These are phyloP conservation scores for Tetragonia tetragonoides DNA, from an alignment of 148 eudicot species.

Conservation along the genomic window DNA sequence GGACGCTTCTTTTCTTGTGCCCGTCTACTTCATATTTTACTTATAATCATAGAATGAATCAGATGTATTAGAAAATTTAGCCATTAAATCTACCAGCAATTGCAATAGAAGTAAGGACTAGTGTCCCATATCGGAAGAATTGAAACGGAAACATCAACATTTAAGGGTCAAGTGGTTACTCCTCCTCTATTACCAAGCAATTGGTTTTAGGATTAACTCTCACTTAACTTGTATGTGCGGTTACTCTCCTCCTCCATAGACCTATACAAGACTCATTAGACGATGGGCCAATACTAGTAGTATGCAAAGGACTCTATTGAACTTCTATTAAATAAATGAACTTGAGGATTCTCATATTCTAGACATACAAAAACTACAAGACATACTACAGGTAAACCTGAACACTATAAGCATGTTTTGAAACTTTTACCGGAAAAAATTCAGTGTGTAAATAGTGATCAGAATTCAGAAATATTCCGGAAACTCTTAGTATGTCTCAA, in stretches of 20 bases:
- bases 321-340: conserved; percentile 13
- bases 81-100: too few species aligned
- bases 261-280: neutral
- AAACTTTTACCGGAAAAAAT: conserved; percentile 16
- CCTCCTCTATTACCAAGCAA: too few species aligned
- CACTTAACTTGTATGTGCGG: too few species aligned
- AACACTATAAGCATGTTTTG: conserved; percentile 25
- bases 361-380: conserved; percentile 30
- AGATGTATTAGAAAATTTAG: neutral
- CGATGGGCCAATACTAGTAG: neutral
- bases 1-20: neutral
- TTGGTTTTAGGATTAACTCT: too few species aligned
- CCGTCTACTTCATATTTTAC: neutral
- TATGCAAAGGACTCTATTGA: conserved; percentile 7
- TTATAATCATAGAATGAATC: neutral
- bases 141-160: too few species aligned
- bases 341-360: conserved; percentile 23
- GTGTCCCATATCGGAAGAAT: too few species aligned
- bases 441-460: neutral
- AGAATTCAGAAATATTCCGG: too few species aligned
- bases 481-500: too few species aligned
- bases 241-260: too few species aligned
- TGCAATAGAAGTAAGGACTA: too few species aligned
- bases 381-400: conserved; percentile 22
- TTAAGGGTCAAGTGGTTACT: too few species aligned